These are phyloP conservation scores for Jackrogersella multiformis DNA, from an alignment of 495 filamentous ascomycete species.

Conservation along the genomic window DNA sequence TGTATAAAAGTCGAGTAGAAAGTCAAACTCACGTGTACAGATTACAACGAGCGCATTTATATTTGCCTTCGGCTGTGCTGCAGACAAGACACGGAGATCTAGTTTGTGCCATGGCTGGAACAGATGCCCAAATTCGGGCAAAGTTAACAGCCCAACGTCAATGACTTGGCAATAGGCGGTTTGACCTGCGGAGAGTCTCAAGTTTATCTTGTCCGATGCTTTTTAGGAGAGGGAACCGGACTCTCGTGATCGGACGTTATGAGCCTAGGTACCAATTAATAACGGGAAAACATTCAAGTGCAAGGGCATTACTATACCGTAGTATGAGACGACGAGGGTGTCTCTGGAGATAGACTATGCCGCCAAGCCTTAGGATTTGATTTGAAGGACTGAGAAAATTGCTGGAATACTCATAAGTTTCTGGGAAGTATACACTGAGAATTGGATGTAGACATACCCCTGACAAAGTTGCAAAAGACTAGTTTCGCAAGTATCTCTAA, in stretches of 20 bases:
- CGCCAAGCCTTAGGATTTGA: no score
- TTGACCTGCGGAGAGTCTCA: background rate
- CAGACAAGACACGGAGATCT: slow-evolving; percentile 62
- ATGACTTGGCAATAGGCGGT: background rate
- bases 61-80: slow-evolving; percentile 62
- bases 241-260: background rate
- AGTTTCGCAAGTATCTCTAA: no score
- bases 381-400: no score
- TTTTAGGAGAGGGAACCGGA: background rate
- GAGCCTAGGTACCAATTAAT: no score
- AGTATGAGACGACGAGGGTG: background rate
- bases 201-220: background rate
- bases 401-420: no score
- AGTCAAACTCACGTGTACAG: slow-evolving; percentile 63
- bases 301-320: background rate
- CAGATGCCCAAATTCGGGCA: background rate
- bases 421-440: no score
- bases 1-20: background rate
- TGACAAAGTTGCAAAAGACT: no score
- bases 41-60: slow-evolving; percentile 68
- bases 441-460: no score
- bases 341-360: no score
- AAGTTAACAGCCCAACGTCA: background rate
- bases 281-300: no score
- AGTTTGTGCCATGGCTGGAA: slow-evolving; percentile 26